Evolutionary conservation across 169 alveolate genomes (phyloP).

Genomic region (Babesia ovata): DNA sequence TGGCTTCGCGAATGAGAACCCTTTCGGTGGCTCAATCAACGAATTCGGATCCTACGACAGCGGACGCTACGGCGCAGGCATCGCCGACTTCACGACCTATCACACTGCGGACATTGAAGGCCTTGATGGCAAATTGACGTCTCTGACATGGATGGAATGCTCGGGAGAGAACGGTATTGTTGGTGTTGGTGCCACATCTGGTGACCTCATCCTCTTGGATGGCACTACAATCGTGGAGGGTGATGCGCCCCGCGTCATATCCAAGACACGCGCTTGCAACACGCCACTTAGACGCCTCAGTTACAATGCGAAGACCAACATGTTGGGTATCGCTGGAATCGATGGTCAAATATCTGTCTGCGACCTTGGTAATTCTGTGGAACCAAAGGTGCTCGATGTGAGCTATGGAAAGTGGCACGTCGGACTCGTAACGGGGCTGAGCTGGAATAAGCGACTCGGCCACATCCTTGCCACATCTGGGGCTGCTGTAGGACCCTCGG

Average conservation of each 20-base stretch:
- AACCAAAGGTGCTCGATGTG: slow-evolving; percentile 37
- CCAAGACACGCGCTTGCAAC: slow-evolving; percentile 48
- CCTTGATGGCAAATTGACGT: slow-evolving; percentile 36
- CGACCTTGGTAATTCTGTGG: slow-evolving; percentile 41
- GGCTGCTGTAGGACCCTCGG: slow-evolving; percentile 35
- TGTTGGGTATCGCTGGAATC: slow-evolving; percentile 65
- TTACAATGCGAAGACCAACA: slow-evolving; percentile 55
- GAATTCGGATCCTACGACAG: slow-evolving; percentile 42
- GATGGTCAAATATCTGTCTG: slow-evolving; percentile 61
- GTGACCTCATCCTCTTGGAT: slow-evolving; percentile 55
- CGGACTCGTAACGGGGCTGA: slow-evolving; percentile 63
- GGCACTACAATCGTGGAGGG: slow-evolving; percentile 39
- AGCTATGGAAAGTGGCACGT: slow-evolving; percentile 71
- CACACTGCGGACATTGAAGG: slow-evolving; percentile 22
- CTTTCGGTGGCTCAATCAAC: slow-evolving; percentile 17
- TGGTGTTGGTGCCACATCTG: slow-evolving; percentile 46
- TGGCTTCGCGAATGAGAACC: slow-evolving; percentile 25
- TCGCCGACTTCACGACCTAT: slow-evolving; percentile 60
- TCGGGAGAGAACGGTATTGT: slow-evolving; percentile 40
- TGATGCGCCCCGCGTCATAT: slow-evolving; percentile 12
- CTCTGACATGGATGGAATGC: slow-evolving; percentile 47
- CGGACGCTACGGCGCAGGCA: slow-evolving; percentile 20
- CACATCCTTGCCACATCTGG: slow-evolving; percentile 82
- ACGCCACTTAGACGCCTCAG: slow-evolving; percentile 45
- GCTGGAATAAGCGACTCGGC: slow-evolving; percentile 81